Base-by-base conservation (phyloP, 2,329 filamentous ascomycete species). In the Fusarium guadeloupense region DNA sequence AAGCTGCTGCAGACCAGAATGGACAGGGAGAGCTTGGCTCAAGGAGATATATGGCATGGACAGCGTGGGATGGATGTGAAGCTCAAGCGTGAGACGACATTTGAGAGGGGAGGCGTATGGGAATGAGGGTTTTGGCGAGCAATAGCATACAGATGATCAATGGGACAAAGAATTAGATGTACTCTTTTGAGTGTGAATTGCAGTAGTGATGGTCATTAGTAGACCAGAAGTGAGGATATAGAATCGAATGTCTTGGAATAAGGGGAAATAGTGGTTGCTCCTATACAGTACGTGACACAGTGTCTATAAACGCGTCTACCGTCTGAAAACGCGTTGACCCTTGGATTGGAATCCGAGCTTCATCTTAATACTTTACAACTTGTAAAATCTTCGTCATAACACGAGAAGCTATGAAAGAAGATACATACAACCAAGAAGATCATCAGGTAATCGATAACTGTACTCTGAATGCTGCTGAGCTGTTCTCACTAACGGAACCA, bases 371-470 rank as follows among this genome's bases (percentile, higher is more conserved):
- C 31, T 21, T 34, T 12, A 9, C 38, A 12, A 31, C 23, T 33
- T 34, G 16, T 45, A 19, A 33, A 57, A 8, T n/a, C 20, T 17
- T 33, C 5, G 53, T 55, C 30, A 74, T 75, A 71, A 43, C 65
- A 5, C 54, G 50, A 40, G 67, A 69, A 39, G 63, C 65, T 30
- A 49, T 44, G 16, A 51, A 58, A 10, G 64, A 67, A 23, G 67
- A 71, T 5, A 54, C 54, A 9, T 69, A 78, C 49, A 68, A 67
- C n/a, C 75, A 79, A 39, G 75, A 81, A 45, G 80, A 83, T 40
- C 77, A 82, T 41, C 77, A 80, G 70, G 81, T 81, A 68, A 58
- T 49, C 30, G 7, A 23, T 44, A 28, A 33, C 20, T 17, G 20
- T 17, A 14, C 6, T 17, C 25, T n/a, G 19, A 14, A 37, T 8